Evolutionary conservation across 2,329 filamentous ascomycete genomes (phyloP).

Genomic region (Cryphonectria carpinicola): DNA sequence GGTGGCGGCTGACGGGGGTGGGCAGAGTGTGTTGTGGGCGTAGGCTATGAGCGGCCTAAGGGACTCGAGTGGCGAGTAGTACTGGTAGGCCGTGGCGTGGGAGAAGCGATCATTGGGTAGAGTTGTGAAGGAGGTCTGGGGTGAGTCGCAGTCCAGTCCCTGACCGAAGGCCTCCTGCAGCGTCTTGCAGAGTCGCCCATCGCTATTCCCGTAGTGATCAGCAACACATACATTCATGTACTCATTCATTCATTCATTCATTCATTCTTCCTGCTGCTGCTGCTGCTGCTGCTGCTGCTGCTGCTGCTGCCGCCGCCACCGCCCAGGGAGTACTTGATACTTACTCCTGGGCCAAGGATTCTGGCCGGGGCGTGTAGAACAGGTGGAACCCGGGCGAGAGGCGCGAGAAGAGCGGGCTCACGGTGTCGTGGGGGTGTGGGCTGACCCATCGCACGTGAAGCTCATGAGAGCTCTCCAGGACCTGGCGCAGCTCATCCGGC

Average conservation of each 20-base stretch:
- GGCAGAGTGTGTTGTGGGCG: conserved; percentile 57
- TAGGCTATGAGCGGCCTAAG: conserved; percentile 59
- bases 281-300: too few relatives aligned
- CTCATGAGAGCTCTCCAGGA: conserved; percentile 68
- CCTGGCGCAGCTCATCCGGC: conserved; percentile 64
- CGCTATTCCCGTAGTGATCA: conserved; percentile 28
- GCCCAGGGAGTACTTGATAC: conserved; percentile 14
- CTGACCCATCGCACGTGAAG: conserved; percentile 82
- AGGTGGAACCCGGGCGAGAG: conserved; percentile 81
- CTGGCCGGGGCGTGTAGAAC: conserved; percentile 67
- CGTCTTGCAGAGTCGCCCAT: conserved; percentile 36
- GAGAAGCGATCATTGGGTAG: conserved; percentile 61
- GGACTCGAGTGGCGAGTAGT: conserved; percentile 66
- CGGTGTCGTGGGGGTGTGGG: conserved; percentile 56
- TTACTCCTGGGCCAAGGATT: conserved; percentile 37
- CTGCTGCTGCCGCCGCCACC: background rate
- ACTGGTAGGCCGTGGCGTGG: conserved; percentile 68
- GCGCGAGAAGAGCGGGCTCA: conserved; percentile 74
- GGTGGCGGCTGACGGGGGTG: conserved; percentile 30
- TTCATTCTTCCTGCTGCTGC: too few relatives aligned
- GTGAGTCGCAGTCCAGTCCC: conserved; percentile 39
- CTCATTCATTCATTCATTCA: too few relatives aligned
- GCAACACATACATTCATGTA: background rate
- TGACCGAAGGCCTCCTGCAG: conserved; percentile 40
- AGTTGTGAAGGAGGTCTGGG: conserved; percentile 64